Evolutionary conservation across 768 basidiomycete genomes (phyloP).

Genomic region (Rhodotorula graminis): DNA sequence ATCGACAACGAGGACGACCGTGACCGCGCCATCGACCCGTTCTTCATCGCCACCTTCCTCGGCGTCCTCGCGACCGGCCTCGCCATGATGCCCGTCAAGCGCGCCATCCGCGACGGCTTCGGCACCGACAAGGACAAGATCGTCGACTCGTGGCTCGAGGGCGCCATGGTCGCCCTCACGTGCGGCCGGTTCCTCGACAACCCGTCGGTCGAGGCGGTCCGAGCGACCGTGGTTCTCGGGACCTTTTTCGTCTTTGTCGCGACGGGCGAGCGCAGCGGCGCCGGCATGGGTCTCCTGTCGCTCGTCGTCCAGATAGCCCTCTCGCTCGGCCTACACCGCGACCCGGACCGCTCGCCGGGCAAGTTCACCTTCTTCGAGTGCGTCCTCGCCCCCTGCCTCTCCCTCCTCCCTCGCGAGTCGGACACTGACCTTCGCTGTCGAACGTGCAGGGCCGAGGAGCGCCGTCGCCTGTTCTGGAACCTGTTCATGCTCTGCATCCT

Average conservation of each 20-base stretch:
- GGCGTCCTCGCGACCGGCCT: constrained; percentile 30
- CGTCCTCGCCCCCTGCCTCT: background rate
- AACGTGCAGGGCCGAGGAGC: constrained; percentile 10
- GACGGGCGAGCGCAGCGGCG: constrained; percentile 29
- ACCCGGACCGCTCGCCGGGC: constrained; percentile 30
- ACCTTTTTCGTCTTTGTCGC: constrained; percentile 38
- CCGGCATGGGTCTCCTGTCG: constrained; percentile 34
- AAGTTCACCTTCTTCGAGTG: constrained; percentile 32
- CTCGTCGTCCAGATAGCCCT: constrained; percentile 28
- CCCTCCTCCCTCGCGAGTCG: background rate
- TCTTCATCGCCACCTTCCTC: constrained; percentile 33
- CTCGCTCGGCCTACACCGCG: constrained; percentile 30
- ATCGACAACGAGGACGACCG: constrained; percentile 18
- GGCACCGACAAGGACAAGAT: constrained; percentile 16
- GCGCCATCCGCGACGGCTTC: constrained; percentile 22
- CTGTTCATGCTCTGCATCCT: constrained; percentile 28
- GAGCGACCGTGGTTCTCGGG: constrained; percentile 20
- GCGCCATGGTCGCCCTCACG: constrained; percentile 30
- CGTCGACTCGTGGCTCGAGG: constrained; percentile 34
- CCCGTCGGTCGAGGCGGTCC: constrained; percentile 28
- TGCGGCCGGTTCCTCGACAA: constrained; percentile 35
- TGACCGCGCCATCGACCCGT: constrained; percentile 28
- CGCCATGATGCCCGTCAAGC: constrained; percentile 30
- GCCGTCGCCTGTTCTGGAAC: constrained; percentile 22
- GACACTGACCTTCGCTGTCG: too few relatives aligned